Evolutionary conservation across 1,284 basidiomycete species (phyloP).

Genomic region (Irpex sp.): DNA sequence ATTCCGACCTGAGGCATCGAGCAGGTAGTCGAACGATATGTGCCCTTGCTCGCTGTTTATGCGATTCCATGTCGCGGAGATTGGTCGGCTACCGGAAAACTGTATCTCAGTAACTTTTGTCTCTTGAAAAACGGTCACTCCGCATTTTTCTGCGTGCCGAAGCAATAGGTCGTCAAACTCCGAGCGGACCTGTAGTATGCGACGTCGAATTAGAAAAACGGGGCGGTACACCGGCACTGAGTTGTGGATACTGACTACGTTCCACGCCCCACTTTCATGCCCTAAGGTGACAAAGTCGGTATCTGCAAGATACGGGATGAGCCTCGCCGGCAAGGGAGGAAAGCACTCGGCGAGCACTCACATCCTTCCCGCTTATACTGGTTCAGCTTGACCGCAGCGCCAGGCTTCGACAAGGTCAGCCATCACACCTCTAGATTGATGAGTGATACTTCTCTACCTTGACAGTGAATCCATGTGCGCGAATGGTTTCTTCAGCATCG

Average conservation of each 20-base stretch:
- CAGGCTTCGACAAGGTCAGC: constrained; percentile 22
- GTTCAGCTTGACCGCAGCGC: constrained; percentile 33
- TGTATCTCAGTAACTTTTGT: constrained; percentile 23
- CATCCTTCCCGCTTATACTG: constrained; percentile 30
- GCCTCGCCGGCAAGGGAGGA: neutral
- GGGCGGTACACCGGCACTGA: neutral
- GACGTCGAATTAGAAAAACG: neutral
- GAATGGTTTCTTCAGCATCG: constrained; percentile 27
- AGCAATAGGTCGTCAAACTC: constrained; percentile 33
- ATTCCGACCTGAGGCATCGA: constrained; percentile 64
- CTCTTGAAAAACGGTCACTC: constrained; percentile 27
- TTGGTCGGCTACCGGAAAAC: constrained; percentile 16
- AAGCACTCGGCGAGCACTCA: constrained; percentile 13
- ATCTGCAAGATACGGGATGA: constrained; percentile 16
- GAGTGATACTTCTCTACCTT: constrained; percentile 25
- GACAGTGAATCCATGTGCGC: constrained; percentile 24
- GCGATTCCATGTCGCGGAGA: constrained; percentile 13
- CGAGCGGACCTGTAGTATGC: constrained; percentile 20
- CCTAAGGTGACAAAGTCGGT: constrained; percentile 30
- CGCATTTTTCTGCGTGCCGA: constrained; percentile 25
- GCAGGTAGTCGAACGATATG: constrained; percentile 55
- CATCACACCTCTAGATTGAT: neutral
- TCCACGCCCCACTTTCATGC: constrained; percentile 27
- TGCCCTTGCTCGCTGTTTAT: neutral
- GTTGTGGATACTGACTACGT: constrained; percentile 19